Evolutionary conservation across 2,329 filamentous ascomycete species (phyloP).

Genomic region (Neospermospora avenae): DNA sequence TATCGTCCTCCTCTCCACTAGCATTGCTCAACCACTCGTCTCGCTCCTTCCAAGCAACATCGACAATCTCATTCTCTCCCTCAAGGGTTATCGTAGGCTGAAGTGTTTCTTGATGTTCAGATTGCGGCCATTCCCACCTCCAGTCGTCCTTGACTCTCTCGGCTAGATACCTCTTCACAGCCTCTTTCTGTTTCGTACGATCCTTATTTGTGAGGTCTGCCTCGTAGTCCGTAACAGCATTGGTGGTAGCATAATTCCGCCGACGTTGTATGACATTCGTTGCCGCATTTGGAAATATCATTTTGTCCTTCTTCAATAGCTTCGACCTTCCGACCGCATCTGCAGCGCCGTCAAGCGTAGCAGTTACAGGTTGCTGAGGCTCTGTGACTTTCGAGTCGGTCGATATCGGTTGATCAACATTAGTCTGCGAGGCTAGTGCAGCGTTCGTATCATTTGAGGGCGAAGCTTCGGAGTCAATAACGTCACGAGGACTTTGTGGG

Average conservation of each 20-base stretch:
- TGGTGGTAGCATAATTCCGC: slow-evolving; percentile 32
- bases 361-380: slow-evolving; percentile 8
- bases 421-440: slow-evolving; percentile 3
- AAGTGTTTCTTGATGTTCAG: slow-evolving; percentile 8
- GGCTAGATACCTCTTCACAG: slow-evolving; percentile 53
- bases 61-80: slow-evolving; percentile 1
- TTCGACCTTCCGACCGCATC: not conserved
- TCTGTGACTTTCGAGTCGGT: slow-evolving; percentile 9
- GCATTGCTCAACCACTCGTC: slow-evolving; percentile 35
- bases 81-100: not conserved
- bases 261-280: slow-evolving; percentile 21
- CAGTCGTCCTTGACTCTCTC: slow-evolving; percentile 57
- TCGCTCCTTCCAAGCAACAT: slow-evolving; percentile 32
- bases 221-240: slow-evolving; percentile 47
- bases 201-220: slow-evolving; percentile 60
- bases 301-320: slow-evolving; percentile 19
- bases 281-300: slow-evolving; percentile 23
- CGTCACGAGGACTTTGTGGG: slow-evolving; percentile 20
- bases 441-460: slow-evolving; percentile 6
- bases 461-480: slow-evolving; percentile 2
- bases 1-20: slow-evolving; percentile 24
- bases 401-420: not conserved
- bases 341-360: slow-evolving; percentile 9
- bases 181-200: slow-evolving; percentile 60
- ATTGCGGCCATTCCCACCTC: slow-evolving; percentile 55